Conservation (phyloP, 192 early-diverging fungal genomes). For the Coemansia umbellata region DNA sequence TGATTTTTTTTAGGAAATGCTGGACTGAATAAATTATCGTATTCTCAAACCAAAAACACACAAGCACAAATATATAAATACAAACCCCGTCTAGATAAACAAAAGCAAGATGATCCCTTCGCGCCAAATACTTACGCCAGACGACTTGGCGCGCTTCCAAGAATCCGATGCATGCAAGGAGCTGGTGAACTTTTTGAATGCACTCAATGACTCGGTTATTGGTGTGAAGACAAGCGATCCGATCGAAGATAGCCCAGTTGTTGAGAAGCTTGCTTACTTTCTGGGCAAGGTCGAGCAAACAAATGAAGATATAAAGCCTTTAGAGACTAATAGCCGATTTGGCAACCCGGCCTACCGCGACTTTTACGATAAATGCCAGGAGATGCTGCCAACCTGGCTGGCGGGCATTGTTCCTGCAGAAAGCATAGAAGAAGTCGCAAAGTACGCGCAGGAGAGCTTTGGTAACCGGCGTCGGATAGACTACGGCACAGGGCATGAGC, state of each 20-base stretch:
- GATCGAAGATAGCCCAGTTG: conserved; percentile 48
- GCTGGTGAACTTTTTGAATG: conserved; percentile 66
- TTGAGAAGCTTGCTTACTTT: conserved; percentile 59
- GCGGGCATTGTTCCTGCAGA: conserved; percentile 35
- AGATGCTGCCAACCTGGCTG: conserved; percentile 30
- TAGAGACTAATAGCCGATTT: conserved; percentile 77
- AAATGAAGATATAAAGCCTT: conserved; percentile 65
- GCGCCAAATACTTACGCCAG: conserved; percentile 73
- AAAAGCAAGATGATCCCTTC: conserved; percentile 22
- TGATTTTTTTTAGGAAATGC: too few species aligned
- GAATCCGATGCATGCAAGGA: conserved; percentile 59
- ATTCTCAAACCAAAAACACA: too few species aligned
- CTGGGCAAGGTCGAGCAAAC: conserved; percentile 64
- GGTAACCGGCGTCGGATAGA: conserved; percentile 92
- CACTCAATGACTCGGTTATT: conserved; percentile 70
- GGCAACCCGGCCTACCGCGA: conserved; percentile 93
- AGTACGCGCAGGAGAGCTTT: conserved; percentile 80
- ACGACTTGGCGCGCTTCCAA: conserved; percentile 78
- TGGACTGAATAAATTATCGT: too few species aligned
- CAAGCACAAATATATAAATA: too few species aligned
- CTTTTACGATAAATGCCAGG: conserved; percentile 74
- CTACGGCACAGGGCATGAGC: conserved; percentile 97
- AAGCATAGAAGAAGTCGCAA: conserved; percentile 58
- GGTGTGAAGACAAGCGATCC: conserved; percentile 58
- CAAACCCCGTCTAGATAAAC: too few species aligned